Base-by-base conservation (phyloP, 805 yeast species). In the Metschnikowia reukaufii region DNA sequence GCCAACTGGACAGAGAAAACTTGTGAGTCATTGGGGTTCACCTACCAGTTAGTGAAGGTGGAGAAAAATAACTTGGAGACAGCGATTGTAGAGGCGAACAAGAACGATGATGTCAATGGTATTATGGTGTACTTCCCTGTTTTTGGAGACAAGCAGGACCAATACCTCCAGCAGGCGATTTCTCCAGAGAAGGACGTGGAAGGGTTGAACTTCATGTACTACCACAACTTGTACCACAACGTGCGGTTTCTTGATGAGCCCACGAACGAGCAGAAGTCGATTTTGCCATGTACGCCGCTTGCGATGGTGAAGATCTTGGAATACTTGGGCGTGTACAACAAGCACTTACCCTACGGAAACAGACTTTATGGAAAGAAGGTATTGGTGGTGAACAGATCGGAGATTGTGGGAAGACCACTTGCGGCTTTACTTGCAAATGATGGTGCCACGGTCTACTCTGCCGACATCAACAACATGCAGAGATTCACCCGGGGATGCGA, bases 61-160 rank as follows among this genome's bases (percentile, higher is more conserved):
- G 79, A 78, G 55, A 89, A 87, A 63, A 96, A 94, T 55, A 85
- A 83, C 29, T 74, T 94, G 50, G 99, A 94, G 65, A 90, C 84
- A 56, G 83, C 81, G 27, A 81, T 94, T 50, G 78, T 90, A 39
- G 81, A 78, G 35, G 97, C 98, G 49, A 94, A 94, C 64, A 72
- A 74, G 23, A 92, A 91, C 60, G 80, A 77, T 45, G 56, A 64
- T 0, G 88, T 92, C 33, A 84, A 90, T 62, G 99, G 98, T 19
- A 94, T 94, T 55, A 90, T 94, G 87, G 92, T 94, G 13, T 94
- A 94, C 66, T 94, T 92, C 78, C 99, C 99, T 0, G 98, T 94
- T 2, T 94, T 88, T 67, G 97, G 96, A 3, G 88, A 88, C 62
- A 81, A 88, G 49, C 98, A 94, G 68, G 99, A 94, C 67, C 96